Conservation (phyloP, 495 filamentous ascomycete genomes). For the Annulohypoxylon nitens region DNA sequence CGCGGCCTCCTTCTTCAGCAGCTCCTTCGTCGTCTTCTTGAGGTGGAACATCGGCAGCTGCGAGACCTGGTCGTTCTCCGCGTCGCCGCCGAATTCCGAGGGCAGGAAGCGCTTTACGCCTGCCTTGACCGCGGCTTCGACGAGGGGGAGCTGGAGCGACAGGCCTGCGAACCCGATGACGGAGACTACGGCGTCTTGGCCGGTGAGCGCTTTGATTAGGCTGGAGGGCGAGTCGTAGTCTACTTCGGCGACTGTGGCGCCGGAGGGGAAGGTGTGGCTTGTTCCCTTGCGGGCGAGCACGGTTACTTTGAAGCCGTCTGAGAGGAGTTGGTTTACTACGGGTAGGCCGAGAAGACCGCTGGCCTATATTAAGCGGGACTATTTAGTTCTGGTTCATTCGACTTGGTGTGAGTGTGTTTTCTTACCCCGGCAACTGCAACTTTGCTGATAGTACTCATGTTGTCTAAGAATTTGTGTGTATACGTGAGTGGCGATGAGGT, state of each 20-base stretch:
- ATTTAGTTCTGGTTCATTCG: neutral
- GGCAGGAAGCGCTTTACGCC: constrained; percentile 70
- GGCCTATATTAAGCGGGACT: constrained; percentile 53
- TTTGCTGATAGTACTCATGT: constrained; percentile 60
- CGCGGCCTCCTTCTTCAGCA: constrained; percentile 50
- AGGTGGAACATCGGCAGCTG: constrained; percentile 53
- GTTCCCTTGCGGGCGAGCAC: constrained; percentile 62
- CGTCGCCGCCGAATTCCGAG: constrained; percentile 67
- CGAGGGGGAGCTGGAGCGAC: constrained; percentile 58
- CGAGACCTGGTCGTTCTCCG: constrained; percentile 33
- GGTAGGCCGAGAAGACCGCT: constrained; percentile 67
- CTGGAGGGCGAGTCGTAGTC: constrained; percentile 65
- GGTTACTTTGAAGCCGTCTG: constrained; percentile 67
- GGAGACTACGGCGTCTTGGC: constrained; percentile 68
- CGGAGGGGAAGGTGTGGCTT: constrained; percentile 52
- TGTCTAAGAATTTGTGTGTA: neutral
- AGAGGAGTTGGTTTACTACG: constrained; percentile 64
- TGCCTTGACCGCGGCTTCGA: constrained; percentile 68
- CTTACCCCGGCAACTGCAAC: constrained; percentile 64
- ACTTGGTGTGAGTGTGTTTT: constrained; percentile 2
- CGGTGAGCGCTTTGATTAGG: constrained; percentile 61
- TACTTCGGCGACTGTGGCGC: constrained; percentile 57
- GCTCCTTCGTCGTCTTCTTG: constrained; percentile 58
- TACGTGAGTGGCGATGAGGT: neutral
- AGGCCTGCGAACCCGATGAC: constrained; percentile 53